Conservation (phyloP, 805 yeast species). For the Jamesozyma lodderae region DNA sequence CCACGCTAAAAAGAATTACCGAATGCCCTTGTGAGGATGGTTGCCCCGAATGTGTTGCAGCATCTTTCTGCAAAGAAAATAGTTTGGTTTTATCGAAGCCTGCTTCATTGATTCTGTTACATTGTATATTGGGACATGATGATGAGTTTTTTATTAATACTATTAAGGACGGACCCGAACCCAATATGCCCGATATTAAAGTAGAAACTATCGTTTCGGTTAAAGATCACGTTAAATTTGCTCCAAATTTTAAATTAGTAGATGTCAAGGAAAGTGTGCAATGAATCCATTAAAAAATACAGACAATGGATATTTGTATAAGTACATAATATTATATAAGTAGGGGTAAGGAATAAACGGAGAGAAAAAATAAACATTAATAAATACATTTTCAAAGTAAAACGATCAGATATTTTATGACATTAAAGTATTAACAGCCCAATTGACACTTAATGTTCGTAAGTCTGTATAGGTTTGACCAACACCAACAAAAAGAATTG, state of each 20-base stretch:
- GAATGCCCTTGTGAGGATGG: constrained; percentile 64
- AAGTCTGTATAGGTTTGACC: constrained; percentile 96
- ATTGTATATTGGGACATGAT: constrained; percentile 48
- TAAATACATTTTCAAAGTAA: no score
- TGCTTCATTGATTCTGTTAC: constrained; percentile 66
- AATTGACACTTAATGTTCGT: constrained; percentile 78
- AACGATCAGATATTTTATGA: constrained; percentile 30
- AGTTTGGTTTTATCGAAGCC: constrained; percentile 79
- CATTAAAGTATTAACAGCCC: constrained; percentile 85
- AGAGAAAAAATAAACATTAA: no score
- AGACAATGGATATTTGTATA: no score
- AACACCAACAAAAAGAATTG: constrained; percentile 89
- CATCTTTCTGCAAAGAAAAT: constrained; percentile 70
- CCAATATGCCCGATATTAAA: constrained; percentile 56
- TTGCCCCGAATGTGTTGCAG: constrained; percentile 77
- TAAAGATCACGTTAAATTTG: constrained; percentile 46
- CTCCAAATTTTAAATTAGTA: constrained; percentile 50
- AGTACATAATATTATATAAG: no score
- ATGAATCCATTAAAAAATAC: no score
- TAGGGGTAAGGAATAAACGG: no score
- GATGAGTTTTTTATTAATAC: constrained; percentile 21
- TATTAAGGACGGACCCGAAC: constrained; percentile 65
- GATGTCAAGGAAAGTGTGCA: constrained; percentile 27
- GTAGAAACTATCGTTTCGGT: constrained; percentile 63
- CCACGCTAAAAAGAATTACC: constrained; percentile 49